Percentiles rank a stretch among this genome's conserved stretches.
phyloP scores from a whole-genome alignment of 208 protist genomes.

The Leishmania guyanensis region DNA sequence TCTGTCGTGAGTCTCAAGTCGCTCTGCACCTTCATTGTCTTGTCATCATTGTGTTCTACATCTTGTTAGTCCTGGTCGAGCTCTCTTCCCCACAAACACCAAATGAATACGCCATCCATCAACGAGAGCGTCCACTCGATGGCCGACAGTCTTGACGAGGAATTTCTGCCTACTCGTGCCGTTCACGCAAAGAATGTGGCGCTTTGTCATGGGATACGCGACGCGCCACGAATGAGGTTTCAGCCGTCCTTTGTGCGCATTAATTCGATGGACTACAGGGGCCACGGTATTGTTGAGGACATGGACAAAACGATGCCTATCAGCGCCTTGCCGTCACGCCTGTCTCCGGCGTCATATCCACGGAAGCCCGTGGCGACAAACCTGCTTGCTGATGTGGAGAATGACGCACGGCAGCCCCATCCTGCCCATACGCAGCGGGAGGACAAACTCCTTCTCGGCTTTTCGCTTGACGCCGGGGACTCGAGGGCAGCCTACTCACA shows the following conservation, averaged over 20 bases:
- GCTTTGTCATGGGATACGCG: neutral
- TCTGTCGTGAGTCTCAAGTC: too few species aligned
- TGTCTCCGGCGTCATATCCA: neutral
- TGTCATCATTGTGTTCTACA: neutral
- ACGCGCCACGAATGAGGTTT: constrained; percentile 2
- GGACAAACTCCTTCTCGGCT: neutral
- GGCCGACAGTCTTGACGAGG: constrained; percentile 21
- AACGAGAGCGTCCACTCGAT: constrained; percentile 17
- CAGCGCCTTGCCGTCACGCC: neutral
- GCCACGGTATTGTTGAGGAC: constrained; percentile 23
- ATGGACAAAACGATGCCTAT: constrained; percentile 12
- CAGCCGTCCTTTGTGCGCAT: constrained; percentile 21
- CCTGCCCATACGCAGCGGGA: neutral
- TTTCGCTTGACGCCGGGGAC: neutral
- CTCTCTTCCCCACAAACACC: neutral
- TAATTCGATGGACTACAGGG: constrained; percentile 27
- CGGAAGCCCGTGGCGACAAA: neutral
- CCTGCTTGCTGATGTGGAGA: neutral
- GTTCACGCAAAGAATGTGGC: constrained; percentile 13
- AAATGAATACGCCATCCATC: constrained; percentile 14
- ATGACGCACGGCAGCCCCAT: neutral
- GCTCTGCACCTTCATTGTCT: neutral
- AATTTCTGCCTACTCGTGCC: constrained; percentile 18
- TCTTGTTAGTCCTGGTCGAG: neutral
- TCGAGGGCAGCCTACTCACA: neutral